These are phyloP conservation scores for Tetrahymena elliotti DNA, from an alignment of 73 alveolate species.

Conservation along the genomic window DNA sequence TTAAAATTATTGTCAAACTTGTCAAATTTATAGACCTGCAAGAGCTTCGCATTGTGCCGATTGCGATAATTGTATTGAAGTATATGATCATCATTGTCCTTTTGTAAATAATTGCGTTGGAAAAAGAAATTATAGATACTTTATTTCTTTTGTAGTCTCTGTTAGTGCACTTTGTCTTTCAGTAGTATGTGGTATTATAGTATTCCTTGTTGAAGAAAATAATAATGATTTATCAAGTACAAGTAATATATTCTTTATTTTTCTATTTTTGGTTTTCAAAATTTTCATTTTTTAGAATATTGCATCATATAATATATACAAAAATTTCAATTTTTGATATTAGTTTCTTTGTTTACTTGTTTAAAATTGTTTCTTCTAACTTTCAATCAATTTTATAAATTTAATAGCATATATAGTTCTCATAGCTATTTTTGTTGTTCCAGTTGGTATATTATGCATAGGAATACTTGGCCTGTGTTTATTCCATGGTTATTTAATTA, in stretches of 20 bases:
- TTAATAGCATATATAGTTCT: neutral
- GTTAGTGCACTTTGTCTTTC: neutral
- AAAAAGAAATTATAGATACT: conserved; percentile 68
- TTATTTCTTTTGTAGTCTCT: conserved; percentile 24
- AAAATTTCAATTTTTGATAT: no score
- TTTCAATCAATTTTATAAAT: neutral
- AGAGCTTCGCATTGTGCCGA: conserved; percentile 74
- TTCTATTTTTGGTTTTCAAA: neutral
- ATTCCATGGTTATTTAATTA: neutral
- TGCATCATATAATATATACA: no score
- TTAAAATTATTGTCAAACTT: conserved; percentile 47
- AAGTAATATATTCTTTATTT: neutral
- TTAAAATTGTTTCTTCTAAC: neutral
- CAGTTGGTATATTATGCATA: neutral
- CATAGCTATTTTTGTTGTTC: neutral
- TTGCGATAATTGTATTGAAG: conserved; percentile 77
- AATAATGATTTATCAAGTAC: neutral
- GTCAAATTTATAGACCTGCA: conserved; percentile 73
- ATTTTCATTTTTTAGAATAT: neutral
- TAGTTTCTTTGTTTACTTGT: no score
- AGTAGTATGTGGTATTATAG: neutral
- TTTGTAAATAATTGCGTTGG: conserved; percentile 85
- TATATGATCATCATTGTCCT: conserved; percentile 83
- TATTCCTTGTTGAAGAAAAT: neutral
- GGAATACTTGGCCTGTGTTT: neutral